Base-by-base conservation (phyloP, 225 moss, liverwort and hornwort genomes). In the Rhytidiadelphus loreus region DNA sequence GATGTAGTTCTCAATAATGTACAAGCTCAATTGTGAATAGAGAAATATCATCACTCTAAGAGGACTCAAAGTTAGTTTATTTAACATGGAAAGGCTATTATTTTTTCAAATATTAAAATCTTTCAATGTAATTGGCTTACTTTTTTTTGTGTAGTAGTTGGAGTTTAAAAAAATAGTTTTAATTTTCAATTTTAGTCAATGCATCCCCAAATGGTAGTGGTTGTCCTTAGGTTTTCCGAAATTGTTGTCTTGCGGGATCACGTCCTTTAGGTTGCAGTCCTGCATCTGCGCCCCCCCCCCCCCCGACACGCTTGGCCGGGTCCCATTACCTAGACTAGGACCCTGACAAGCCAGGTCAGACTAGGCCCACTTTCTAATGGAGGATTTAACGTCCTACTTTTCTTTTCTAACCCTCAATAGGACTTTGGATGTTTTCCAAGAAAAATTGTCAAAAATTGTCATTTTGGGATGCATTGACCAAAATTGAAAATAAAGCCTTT, bases 71-170 rank as follows among this genome's bases (percentile, higher is more conserved):
- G 12, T 76, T 2, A 11, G 0, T 29, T 33, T 8, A 20, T 32
- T 50, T 0, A 12, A 2, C 8, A 0, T 32, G 32, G 2, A 12
- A 32, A 2, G 4, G 2, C 7, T 30, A 30, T 44, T 5, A 46
- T 29, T 44, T 19, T 46, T 10, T 44, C 8, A 33, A 13, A 52
- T 33, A 22, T 11, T 8, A 22, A 21, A 44, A 28, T 43, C 4
- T 71, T 70, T 5, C 6, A 46, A 46, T 12, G 17, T 46, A 6
- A 10, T 29, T 72, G 17, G 10, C 48, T 11, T 12, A 30, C 11
- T 19, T 32, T 30, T 2, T 32, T 20, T 0, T 74, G 2, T 19
- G 1, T 3, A 19, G 0, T 20, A 19, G 0, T 20, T 74, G 2
- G 4, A 48, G 3, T 50, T 74, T 0, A 18, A 46, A 4, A 46